phyloP scores from a whole-genome alignment of 2,329 filamentous ascomycete genomes.

The Sclerotinia nivalis region DNA sequence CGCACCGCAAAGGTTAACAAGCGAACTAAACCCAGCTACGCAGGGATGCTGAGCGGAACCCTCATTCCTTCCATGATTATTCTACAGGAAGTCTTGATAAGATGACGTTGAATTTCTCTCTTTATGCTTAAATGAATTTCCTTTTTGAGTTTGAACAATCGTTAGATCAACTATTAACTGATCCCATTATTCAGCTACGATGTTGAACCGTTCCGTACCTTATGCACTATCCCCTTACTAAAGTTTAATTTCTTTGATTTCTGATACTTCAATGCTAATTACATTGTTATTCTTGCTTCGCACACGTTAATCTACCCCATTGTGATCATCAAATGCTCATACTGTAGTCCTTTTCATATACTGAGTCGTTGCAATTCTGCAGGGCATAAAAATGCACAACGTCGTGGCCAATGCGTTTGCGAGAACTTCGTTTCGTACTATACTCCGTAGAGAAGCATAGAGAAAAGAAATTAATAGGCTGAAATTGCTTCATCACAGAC shows the following conservation, averaged over 20 bases:
- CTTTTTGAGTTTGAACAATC: background rate
- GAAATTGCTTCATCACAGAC: conserved; percentile 14
- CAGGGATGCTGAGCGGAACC: background rate
- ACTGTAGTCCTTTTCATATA: background rate
- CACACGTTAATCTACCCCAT: background rate
- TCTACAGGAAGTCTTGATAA: conserved; percentile 2
- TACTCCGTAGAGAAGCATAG: background rate
- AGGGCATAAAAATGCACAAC: conserved; percentile 15
- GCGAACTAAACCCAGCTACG: background rate
- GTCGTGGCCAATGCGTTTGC: conserved; percentile 19
- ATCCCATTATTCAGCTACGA: background rate
- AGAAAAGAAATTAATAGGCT: conserved; percentile 11
- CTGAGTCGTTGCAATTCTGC: conserved; percentile 7
- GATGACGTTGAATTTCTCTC: background rate
- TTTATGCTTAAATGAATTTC: background rate
- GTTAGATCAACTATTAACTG: background rate
- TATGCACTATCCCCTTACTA: background rate
- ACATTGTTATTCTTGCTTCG: background rate
- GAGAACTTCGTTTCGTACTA: conserved; percentile 12
- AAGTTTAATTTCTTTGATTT: conserved; percentile 6
- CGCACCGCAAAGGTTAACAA: background rate
- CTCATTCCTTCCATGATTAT: background rate
- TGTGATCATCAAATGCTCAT: background rate
- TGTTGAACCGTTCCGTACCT: background rate
- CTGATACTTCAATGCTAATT: background rate